Evolutionary conservation across 352 stramenopile genomes (phyloP).

Genomic region (Globisporangium emineosum): DNA sequence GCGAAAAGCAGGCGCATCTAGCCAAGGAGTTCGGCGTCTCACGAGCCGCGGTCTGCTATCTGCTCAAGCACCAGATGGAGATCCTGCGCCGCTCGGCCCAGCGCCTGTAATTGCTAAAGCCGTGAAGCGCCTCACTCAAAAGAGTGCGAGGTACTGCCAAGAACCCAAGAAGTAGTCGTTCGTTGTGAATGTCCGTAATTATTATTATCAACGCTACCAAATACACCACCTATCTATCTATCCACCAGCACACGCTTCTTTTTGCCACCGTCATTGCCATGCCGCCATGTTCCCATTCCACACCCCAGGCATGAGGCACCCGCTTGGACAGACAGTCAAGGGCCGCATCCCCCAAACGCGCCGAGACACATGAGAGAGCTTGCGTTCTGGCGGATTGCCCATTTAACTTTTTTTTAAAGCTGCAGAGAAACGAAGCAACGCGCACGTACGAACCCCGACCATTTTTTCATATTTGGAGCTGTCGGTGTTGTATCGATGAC

Average conservation of each 20-base stretch:
- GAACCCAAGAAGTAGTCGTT: not conserved
- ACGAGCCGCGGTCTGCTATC: slow-evolving; percentile 57
- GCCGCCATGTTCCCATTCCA: too few relatives aligned
- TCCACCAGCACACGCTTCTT: too few relatives aligned
- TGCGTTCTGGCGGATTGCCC: not conserved
- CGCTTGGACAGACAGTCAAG: too few relatives aligned
- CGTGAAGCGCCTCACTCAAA: too few relatives aligned
- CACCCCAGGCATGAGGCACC: too few relatives aligned
- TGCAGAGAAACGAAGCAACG: slow-evolving; percentile 3
- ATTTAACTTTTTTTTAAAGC: not conserved
- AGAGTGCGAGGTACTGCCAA: too few relatives aligned
- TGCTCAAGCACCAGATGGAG: slow-evolving; percentile 62
- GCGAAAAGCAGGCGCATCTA: slow-evolving; percentile 59
- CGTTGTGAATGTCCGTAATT: slow-evolving; percentile 2
- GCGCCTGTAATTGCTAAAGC: slow-evolving; percentile 29
- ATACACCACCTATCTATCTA: not conserved
- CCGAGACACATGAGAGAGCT: too few relatives aligned
- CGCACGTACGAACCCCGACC: too few relatives aligned
- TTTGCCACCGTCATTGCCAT: too few relatives aligned
- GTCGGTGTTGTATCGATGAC: not conserved
- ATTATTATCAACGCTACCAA: slow-evolving; percentile 1
- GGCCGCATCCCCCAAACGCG: too few relatives aligned
- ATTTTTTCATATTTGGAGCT: not conserved
- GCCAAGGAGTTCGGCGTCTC: slow-evolving; percentile 67
- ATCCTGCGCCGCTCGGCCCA: slow-evolving; percentile 50